These are phyloP conservation scores for Colletotrichum spinosum DNA, from an alignment of 2,329 filamentous ascomycete genomes.

Conservation along the genomic window DNA sequence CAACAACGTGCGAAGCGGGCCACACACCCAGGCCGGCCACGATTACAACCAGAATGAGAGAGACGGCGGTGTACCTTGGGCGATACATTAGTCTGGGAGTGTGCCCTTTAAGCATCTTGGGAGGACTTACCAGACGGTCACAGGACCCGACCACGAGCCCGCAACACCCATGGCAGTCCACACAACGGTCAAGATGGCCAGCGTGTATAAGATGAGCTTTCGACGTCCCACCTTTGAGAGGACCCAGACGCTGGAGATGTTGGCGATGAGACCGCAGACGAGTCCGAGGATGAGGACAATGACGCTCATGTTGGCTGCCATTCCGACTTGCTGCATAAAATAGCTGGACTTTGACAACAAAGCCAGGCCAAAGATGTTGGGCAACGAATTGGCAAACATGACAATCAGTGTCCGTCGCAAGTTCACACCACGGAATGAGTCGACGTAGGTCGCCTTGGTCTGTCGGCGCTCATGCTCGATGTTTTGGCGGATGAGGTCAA, in stretches of 20 bases:
- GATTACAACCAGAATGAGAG: constrained; percentile 58
- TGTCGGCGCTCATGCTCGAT: constrained; percentile 53
- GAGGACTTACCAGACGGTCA: constrained; percentile 51
- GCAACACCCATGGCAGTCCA: constrained; percentile 61
- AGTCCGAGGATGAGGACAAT: constrained; percentile 60
- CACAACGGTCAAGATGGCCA: constrained; percentile 47
- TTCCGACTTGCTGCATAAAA: constrained; percentile 50
- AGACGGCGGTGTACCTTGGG: constrained; percentile 44
- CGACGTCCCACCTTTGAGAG: constrained; percentile 54
- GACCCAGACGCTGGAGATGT: constrained; percentile 57
- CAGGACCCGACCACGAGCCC: constrained; percentile 53
- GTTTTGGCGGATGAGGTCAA: constrained; percentile 60
- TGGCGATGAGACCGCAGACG: constrained; percentile 57
- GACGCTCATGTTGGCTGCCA: constrained; percentile 47
- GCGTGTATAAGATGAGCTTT: constrained; percentile 49
- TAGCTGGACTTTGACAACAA: constrained; percentile 58
- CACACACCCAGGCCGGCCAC: constrained; percentile 55
- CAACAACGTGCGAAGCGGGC: constrained; percentile 55
- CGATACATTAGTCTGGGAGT: background rate
- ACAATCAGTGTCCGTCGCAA: constrained; percentile 55
- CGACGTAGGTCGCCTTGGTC: constrained; percentile 50
- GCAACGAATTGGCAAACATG: constrained; percentile 55
- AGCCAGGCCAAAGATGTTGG: constrained; percentile 57
- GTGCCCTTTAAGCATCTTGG: background rate
- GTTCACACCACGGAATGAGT: constrained; percentile 58